phyloP scores from a whole-genome alignment of 2,329 filamentous ascomycete genomes.

The Cladophialophora exuberans region DNA sequence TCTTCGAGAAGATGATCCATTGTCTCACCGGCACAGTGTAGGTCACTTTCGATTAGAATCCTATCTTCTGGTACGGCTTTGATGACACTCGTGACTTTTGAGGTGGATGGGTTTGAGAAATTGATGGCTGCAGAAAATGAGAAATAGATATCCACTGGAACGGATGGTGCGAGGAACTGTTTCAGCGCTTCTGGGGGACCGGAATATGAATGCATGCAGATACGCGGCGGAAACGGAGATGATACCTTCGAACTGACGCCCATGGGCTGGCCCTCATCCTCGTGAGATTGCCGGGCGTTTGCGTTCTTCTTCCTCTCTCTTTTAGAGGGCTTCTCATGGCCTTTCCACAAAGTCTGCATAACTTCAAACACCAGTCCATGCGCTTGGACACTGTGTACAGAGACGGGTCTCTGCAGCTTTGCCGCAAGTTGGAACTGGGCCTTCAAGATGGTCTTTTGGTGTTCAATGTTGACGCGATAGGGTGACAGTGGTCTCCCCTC shows the following conservation, averaged over 20 bases:
- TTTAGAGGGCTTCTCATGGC: slow-evolving; percentile 59
- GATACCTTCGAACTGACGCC: slow-evolving; percentile 35
- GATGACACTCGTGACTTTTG: slow-evolving; percentile 68
- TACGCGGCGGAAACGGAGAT: slow-evolving; percentile 77
- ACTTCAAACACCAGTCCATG: slow-evolving; percentile 63
- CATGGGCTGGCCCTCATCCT: slow-evolving; percentile 35
- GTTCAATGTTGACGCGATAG: slow-evolving; percentile 59
- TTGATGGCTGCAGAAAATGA: slow-evolving; percentile 89
- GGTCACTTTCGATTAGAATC: slow-evolving; percentile 85
- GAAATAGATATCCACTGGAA: slow-evolving; percentile 80
- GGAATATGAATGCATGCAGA: slow-evolving; percentile 94
- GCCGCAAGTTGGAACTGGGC: slow-evolving; percentile 63
- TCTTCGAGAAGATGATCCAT: slow-evolving; percentile 81
- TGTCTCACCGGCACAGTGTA: slow-evolving; percentile 76
- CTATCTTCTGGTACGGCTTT: slow-evolving; percentile 74
- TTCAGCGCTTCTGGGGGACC: slow-evolving; percentile 73
- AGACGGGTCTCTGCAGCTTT: slow-evolving; percentile 60
- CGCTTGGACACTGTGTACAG: slow-evolving; percentile 66
- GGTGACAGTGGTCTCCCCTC: slow-evolving; percentile 62
- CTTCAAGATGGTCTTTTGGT: slow-evolving; percentile 62
- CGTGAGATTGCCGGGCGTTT: slow-evolving; percentile 39
- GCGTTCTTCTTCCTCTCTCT: slow-evolving; percentile 45
- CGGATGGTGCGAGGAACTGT: slow-evolving; percentile 73
- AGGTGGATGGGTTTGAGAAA: slow-evolving; percentile 58
- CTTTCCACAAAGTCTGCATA: slow-evolving; percentile 60